Base-by-base conservation (phyloP, 73 alveolate species). In the Symbiodinium natans region DNA sequence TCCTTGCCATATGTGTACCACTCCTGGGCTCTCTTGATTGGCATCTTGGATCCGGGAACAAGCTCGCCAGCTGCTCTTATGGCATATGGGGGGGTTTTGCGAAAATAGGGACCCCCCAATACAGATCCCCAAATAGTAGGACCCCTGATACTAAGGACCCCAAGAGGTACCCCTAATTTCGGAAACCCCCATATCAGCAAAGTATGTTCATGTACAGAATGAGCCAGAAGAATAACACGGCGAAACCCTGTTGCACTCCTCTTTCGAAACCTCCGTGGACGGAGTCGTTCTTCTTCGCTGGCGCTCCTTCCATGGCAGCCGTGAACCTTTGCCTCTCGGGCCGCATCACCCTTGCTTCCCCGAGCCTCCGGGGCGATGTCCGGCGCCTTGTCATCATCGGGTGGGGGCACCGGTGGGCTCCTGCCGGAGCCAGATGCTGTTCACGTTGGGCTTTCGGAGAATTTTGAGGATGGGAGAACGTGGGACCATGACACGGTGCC, bases 1-100 rank as follows among this genome's bases (percentile, higher is more conserved):
- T 90, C 97, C 54, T 68, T 90, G 80, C 97, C 97, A 40, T 90
- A 90, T 52, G 68, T 71, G 11, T 90, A 90, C 97, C 97, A 90
- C 77, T 90, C 97, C 97, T 90, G 41, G 83, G 15, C 39, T 21
- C 1, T 29, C 17, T 21, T 29, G 17, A 29, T 21, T 21, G 75
- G 27, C 75, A 56, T 21, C 5, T 56, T 56, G 31, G 31, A 56
- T 21, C 74, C 29, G 74, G 74, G 74, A 21, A 13, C 13, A 2
- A 21, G 31, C 27, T 29, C 27, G 75, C 17, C 17, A 56, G 75
- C 0, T 1, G 2, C 27, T 21, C 27, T 21, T 21, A 54, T 54
- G 74, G 21, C 74, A 54, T 15, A 54, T 15, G 74, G 74, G 29
- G 13, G 29, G 21, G 13, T 21, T 21, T 15, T n/a, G n/a, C n/a